Evolutionary conservation across 768 basidiomycete genomes (phyloP), one percentile per base, ranked within the genome.

Genomic region (Rhodosporidiobolus odoratus): DNA sequence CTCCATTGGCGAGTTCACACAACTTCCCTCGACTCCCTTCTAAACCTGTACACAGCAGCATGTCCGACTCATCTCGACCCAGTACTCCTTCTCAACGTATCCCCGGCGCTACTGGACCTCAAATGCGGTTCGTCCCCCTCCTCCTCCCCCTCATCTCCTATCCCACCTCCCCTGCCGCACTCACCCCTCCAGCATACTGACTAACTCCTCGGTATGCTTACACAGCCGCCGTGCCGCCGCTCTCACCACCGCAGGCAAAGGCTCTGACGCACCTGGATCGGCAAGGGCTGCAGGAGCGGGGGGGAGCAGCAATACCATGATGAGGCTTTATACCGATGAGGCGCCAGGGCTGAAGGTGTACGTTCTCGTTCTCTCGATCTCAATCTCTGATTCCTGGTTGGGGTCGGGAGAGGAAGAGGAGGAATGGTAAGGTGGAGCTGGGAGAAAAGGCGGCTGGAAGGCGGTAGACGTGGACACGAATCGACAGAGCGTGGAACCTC

Each of bases 261-360:
- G 59, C 48, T 60, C 54, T 30, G 65, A 69, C 47, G 32, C 68
- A n/a, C 72, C 68, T 19, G 40, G 34, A 16, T 64, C 62, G 21
- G 61, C 66, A 4, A 43, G 72, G 2, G 73, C 66, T 19, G 69
- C 62, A 12, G 73, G 95, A 50, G 92, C 92, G 67, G 96, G 96
- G 63, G 96, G 96, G 64, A 93, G 91, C 45, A 91, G 89, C 67
- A 95, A 92, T 83, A 99, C 96, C 66, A 98, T 99, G 96, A 86
- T 99, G 78, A 92, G 91, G 82, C 84, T 99, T 7, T 98, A 98
- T 86, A 98, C 96, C 47, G 95, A 97, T 79, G 96, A 97, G 79
- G 94, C 94, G 68, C 92, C 91, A 57, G 96, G 96, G 32, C 85
- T 99, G 64, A 87, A 93, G 85, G 92, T 99, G 96, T 98, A 79